Base-by-base conservation (phyloP, 106 monocot species). In the Alisma plantagoaquatica region DNA sequence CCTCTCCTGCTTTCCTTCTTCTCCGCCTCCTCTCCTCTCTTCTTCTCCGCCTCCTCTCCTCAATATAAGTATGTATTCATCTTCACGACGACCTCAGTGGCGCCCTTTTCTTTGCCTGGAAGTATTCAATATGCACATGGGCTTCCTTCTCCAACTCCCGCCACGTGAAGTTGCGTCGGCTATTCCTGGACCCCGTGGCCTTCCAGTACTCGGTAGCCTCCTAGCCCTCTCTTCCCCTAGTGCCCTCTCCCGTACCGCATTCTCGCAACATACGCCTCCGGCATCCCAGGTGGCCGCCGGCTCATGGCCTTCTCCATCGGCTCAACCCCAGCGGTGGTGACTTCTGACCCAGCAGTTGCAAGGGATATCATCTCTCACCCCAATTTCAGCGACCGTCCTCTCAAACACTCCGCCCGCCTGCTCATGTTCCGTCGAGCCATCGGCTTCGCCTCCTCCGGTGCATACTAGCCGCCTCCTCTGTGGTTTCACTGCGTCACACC, bases 271-370 rank as follows among this genome's bases (percentile, higher is more conserved):
- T 29, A 28, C 51, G 51, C 51, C 1, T 12, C 15, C 28, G 2
- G 10, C 51, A 2, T 26, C 51, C n/a, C n/a, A n/a, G 5, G 14
- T 0, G 51, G 21, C 51, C 8, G 16, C 24, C 51, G 14, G 3
- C 51, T 52, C 51, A 52, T 52, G 51, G 51, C 51, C 25, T 52
- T 52, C 51, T 27, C 51, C 10, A 23, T 52, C 21, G 51, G 28
- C 4, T 12, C 17, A 1, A 52, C 51, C 25, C 51, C 28, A 26
- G 27, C 29, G 28, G 17, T 52, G 10, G 28, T 52, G 15, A 11
- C 51, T 12, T 15, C 16, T 17, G 15, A 29, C 51, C 51, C 51
- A 0, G 51, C 27, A 9, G 29, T 29, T 10, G 51, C 51, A 9
- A 52, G 15, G 28, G 51, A 52, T 26, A 52, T 52, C 10, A 5